Base-by-base conservation (phyloP, 306 rosid genomes). In the Urtica urens region DNA sequence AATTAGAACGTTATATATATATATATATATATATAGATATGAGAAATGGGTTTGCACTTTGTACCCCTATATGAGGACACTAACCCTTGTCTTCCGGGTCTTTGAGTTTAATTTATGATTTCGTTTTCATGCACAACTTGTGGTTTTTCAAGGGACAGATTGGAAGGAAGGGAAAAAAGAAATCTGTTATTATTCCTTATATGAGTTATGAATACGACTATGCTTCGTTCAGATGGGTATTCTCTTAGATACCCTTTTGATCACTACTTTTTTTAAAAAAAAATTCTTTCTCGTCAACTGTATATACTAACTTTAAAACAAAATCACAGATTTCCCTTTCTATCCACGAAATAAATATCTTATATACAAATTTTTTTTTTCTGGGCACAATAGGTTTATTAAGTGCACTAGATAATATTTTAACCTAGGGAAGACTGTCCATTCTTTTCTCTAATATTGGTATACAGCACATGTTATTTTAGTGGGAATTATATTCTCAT, bases 21-120 rank as follows among this genome's bases (percentile, higher is more conserved):
- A 17, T 28, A 15, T 42, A 13, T 8, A 28, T 37, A 24, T 7
- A 23, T 4, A 18, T 34, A 44, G n/a, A 49, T 38, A 51, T 1
- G 49, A n/a, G 51, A 46, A 43, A 58, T 28, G 65, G 72, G 60
- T 59, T 66, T 40, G 77, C 58, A 64, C 54, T 38, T 72, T 81
- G 96, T 76, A 58, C 74, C 90, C 93, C 60, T 70, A n/a, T 19
- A 46, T 7, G 74, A 67, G 65, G 86, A 86, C 94, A 86, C 54
- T 50, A 70, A 68, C 78, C 93, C 96, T 70, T 70, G 86, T 82
- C 90, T 74, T 69, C 58, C 68, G 90, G 93, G 81, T 65, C 49
- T 57, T 53, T 31, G 41, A 57, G 64, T 27, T 64, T 47, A 57
- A 60, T 27, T 64, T 47, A 22, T 50, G 53, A 62, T 64, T 60